These are phyloP conservation scores for Melampsora abietis-canadensis DNA, from an alignment of 1,284 basidiomycete species.

Conservation along the genomic window DNA sequence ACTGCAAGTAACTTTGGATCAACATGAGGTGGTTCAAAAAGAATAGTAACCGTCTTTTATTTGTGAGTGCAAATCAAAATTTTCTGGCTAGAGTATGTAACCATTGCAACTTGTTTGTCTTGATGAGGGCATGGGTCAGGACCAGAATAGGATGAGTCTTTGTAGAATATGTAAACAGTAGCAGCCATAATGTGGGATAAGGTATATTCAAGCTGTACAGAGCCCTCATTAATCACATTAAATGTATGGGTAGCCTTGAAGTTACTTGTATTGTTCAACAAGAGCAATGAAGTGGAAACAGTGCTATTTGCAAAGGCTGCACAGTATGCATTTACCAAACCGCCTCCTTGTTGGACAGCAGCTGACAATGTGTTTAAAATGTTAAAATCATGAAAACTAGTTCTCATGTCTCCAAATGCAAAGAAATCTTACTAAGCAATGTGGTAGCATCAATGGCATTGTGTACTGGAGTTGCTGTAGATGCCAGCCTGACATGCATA, in stretches of 20 bases:
- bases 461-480: neutral
- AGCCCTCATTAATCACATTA: slow-evolving; percentile 11
- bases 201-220: slow-evolving; percentile 4
- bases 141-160: slow-evolving; percentile 5
- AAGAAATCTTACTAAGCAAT: neutral
- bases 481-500: slow-evolving; percentile 12
- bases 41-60: slow-evolving; percentile 7
- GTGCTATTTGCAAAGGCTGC: slow-evolving; percentile 38
- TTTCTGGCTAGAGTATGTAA: neutral
- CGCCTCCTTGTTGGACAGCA: slow-evolving; percentile 38
- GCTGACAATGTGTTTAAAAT: neutral
- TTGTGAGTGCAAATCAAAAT: slow-evolving; percentile 13
- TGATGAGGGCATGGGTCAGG: slow-evolving; percentile 6
- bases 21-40: slow-evolving; percentile 17
- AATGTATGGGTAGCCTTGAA: slow-evolving; percentile 14
- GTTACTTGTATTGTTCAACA: slow-evolving; percentile 24
- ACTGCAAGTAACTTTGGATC: slow-evolving; percentile 17
- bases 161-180: slow-evolving; percentile 11
- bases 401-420: neutral
- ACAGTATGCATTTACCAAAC: slow-evolving; percentile 39
- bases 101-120: slow-evolving; percentile 5
- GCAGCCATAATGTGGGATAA: slow-evolving; percentile 22
- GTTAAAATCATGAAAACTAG: too few species aligned
- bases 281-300: slow-evolving; percentile 22
- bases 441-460: neutral